Percentiles rank a stretch among this genome's conserved stretches.
These are phyloP conservation scores for Scedosporium minutisporum DNA, from an alignment of 2,329 filamentous ascomycete species.

Conservation along the genomic window DNA sequence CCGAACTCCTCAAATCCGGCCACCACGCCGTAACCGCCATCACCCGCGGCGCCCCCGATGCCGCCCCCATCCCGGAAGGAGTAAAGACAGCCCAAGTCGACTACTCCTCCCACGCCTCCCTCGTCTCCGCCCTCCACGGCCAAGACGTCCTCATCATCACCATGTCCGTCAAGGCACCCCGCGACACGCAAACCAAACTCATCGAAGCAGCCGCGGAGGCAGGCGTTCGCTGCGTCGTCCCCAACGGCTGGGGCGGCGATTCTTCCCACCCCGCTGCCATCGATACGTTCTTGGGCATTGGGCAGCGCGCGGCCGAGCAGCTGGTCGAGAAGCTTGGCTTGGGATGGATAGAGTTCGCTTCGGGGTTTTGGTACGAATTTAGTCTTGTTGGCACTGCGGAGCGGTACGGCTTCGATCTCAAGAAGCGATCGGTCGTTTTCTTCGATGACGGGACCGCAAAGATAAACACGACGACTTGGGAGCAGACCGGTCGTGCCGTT, in stretches of 20 bases:
- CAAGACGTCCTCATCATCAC: slow-evolving; percentile 48
- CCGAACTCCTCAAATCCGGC: slow-evolving; percentile 34
- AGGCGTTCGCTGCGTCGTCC: slow-evolving; percentile 40
- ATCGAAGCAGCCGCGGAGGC: slow-evolving; percentile 40
- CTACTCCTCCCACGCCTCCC: slow-evolving; percentile 29
- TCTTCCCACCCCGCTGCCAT: slow-evolving; percentile 18
- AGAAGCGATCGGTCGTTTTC: slow-evolving; percentile 29
- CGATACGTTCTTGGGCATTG: slow-evolving; percentile 17
- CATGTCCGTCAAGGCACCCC: slow-evolving; percentile 27
- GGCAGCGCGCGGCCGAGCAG: slow-evolving; percentile 14
- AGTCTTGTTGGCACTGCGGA: slow-evolving; percentile 25
- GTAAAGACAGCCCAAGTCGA: slow-evolving; percentile 30
- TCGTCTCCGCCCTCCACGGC: slow-evolving; percentile 38
- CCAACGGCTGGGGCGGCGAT: slow-evolving; percentile 33
- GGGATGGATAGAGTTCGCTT: slow-evolving; percentile 23
- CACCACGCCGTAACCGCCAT: slow-evolving; percentile 44
- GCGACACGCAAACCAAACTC: slow-evolving; percentile 32
- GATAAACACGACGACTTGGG: slow-evolving; percentile 50
- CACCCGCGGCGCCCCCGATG: slow-evolving; percentile 33
- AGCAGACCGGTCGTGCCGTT: slow-evolving; percentile 46
- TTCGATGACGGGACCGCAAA: slow-evolving; percentile 46
- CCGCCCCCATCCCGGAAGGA: slow-evolving; percentile 29
- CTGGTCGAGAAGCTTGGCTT: slow-evolving; percentile 28
- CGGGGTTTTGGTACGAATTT: slow-evolving; percentile 45
- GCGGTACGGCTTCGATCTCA: slow-evolving; percentile 40